Base-by-base conservation (phyloP, 1,139 yeast species). In the Kluyveromyces sp. region DNA sequence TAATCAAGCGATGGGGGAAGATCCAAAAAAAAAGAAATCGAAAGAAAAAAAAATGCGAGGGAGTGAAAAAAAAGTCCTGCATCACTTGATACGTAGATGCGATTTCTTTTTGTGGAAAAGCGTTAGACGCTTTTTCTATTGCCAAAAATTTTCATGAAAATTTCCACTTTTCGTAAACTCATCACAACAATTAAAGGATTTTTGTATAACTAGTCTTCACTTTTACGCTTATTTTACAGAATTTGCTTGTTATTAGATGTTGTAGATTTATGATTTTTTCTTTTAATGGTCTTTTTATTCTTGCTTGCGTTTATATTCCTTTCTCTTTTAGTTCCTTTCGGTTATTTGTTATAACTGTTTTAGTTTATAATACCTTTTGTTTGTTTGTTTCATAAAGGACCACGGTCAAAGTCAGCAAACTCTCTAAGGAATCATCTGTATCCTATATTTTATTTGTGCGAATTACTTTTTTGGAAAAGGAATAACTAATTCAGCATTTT, bases 361-460 rank as follows among this genome's bases (percentile, higher is more conserved):
- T 21, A 33, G 32, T 30, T 30, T 7, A 7, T 30, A 8, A 7
- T 7, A 30, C 32, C 7, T 30, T 21, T 36, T 8, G 10, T 25
- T 36, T 36, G 39, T 15, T 27, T 33, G 34, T 33, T 33, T 33
- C 4, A 5, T 7, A 30, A 30, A 39, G 25, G 29, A 39, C 35
- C 41, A 39, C 41, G 41, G 41, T 39, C 29, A 30, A 39, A 39
- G 41, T 39, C 41, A 39, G 27, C 41, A 39, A 39, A 33, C 33
- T 39, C 41, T 39, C 41, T 32, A 39, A 33, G 34, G 34, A 10
- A 33, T 33, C 40, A 37, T 37, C 40, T 37, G 40, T 28, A 37
- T 37, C 31, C 40, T 28, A 21, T 33, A 33, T 33, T 33, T 33
- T 33, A 33, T 10, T 33, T 33, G 34, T 33, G 21, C 21, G 21